Conservation (phyloP, 2,329 filamentous ascomycete genomes). For the Aspergillus tanneri region DNA sequence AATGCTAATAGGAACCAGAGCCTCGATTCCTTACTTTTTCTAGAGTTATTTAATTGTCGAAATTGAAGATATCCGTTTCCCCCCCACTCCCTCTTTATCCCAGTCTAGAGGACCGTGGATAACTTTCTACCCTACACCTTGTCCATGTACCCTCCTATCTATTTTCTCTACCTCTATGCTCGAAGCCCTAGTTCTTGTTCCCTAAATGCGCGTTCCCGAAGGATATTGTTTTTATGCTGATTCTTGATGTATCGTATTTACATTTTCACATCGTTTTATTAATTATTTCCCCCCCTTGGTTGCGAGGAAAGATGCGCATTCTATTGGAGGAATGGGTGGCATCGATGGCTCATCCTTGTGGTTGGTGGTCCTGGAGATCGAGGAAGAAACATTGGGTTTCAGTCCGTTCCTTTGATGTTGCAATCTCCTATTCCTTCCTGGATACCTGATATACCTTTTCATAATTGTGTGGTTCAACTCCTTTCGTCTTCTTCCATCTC, state of each 20-base stretch:
- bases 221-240: constrained; percentile 11
- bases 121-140: neutral
- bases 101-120: neutral
- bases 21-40: constrained; percentile 51
- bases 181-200: constrained; percentile 7
- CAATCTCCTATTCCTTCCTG: constrained; percentile 18
- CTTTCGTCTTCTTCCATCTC: constrained; percentile 12
- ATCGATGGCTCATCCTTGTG: constrained; percentile 11
- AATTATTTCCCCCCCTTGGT: constrained; percentile 14
- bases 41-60: constrained; percentile 20
- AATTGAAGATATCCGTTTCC: neutral
- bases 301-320: constrained; percentile 15
- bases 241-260: constrained; percentile 27
- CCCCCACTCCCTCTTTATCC: neutral
- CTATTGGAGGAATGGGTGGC: constrained; percentile 7
- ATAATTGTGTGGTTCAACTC: constrained; percentile 23
- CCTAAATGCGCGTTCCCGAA: constrained; percentile 6
- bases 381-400: constrained; percentile 14
- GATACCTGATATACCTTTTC: constrained; percentile 23
- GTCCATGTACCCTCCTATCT: neutral
- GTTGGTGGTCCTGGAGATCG: constrained; percentile 22
- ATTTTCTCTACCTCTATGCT: neutral
- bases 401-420: constrained; percentile 18
- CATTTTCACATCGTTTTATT: constrained; percentile 21
- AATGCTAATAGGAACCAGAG: constrained; percentile 35